Conservation (phyloP, 2,329 filamentous ascomycete species). For the Trichophyton rubrum region DNA sequence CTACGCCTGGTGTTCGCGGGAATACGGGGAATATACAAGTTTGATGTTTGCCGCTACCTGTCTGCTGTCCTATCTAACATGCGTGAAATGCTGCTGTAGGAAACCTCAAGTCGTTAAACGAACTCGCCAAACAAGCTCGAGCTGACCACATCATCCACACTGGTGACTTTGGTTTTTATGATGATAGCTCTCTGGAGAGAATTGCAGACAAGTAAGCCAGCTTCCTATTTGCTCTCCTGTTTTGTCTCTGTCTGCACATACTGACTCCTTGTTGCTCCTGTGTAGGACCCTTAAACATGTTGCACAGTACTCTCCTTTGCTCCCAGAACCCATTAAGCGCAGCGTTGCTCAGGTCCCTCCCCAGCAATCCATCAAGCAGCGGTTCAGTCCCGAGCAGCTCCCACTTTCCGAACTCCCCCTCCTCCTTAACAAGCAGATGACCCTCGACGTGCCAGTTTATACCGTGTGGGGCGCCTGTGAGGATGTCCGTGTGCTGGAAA, state of each 20-base stretch:
- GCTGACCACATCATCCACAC: constrained; percentile 98
- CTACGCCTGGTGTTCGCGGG: too few relatives aligned
- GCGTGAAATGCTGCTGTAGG: constrained; percentile 42
- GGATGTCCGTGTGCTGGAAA: constrained; percentile 92
- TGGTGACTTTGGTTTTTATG: constrained; percentile 98
- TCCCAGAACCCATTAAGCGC: constrained; percentile 61
- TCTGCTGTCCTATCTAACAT: not conserved
- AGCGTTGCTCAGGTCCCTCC: constrained; percentile 57
- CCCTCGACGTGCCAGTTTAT: constrained; percentile 91
- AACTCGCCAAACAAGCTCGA: constrained; percentile 84
- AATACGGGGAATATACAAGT: too few relatives aligned
- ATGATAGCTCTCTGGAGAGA: constrained; percentile 85
- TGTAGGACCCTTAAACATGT: constrained; percentile 89
- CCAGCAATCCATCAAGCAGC: constrained; percentile 60
- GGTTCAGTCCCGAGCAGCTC: constrained; percentile 68
- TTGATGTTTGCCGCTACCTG: too few relatives aligned
- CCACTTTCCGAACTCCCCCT: constrained; percentile 85
- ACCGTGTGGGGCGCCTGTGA: constrained; percentile 99
- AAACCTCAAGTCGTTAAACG: constrained; percentile 89
- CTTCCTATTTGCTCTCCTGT: not conserved
- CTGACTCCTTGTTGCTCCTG: not conserved
- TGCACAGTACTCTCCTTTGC: constrained; percentile 91
- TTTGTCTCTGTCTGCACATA: not conserved
- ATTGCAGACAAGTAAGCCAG: constrained; percentile 87
- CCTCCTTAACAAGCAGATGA: constrained; percentile 77